Evolutionary conservation across 1,284 basidiomycete genomes (phyloP).

Genomic region (Boletellus dicymbophilus): DNA sequence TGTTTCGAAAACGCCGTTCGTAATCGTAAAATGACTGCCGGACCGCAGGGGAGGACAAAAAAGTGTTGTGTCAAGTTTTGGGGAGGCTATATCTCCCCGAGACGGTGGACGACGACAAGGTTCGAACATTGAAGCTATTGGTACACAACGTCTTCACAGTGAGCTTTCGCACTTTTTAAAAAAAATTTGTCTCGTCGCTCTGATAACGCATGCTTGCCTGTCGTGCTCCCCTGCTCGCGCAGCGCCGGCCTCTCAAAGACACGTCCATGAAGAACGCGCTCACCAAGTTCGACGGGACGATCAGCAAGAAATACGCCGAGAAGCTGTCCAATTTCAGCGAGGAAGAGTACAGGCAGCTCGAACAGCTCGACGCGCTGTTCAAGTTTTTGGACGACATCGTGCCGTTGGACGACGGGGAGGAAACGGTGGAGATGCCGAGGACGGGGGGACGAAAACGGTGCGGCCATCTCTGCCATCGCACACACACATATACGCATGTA

Average conservation of each 20-base stretch:
- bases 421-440: constrained; percentile 41
- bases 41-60: constrained; percentile 72
- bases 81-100: constrained; percentile 78
- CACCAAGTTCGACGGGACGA: constrained; percentile 66
- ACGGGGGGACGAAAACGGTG: constrained; percentile 50
- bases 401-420: constrained; percentile 56
- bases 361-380: constrained; percentile 63
- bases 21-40: background rate
- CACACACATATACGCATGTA: no score
- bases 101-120: constrained; percentile 66
- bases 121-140: constrained; percentile 67
- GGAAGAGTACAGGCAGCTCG: constrained; percentile 63
- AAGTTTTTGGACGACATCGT: constrained; percentile 65
- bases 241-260: constrained; percentile 77
- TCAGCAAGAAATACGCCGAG: constrained; percentile 73
- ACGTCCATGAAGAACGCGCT: constrained; percentile 76
- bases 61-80: constrained; percentile 79
- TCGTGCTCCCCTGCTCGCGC: no score
- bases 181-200: no score
- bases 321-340: constrained; percentile 75
- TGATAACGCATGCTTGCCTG: constrained; percentile 2
- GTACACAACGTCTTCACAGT: constrained; percentile 64
- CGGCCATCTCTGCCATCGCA: no score
- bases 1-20: background rate
- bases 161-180: constrained; percentile 18